Evolutionary conservation across 192 early-diverging fungal species (phyloP), one percentile per base, ranked within the genome.

Genomic region (Coemansia sp.): DNA sequence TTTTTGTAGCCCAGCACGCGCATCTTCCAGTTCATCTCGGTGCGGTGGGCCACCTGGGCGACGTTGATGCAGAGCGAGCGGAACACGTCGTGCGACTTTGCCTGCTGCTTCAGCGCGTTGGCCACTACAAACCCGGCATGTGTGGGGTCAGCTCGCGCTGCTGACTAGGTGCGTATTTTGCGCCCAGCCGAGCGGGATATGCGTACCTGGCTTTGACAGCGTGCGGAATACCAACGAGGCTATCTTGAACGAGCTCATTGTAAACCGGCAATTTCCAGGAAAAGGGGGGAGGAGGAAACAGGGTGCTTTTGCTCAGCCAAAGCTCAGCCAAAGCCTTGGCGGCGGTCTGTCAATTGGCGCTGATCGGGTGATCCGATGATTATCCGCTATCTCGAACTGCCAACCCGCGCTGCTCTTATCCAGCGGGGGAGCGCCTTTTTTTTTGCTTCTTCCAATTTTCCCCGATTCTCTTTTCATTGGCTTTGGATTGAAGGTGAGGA

Each of bases 1-100:
- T 80, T 77, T 45, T 83, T 82, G 61, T 88, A 87, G 14, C 87
- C 85, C n/a, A 90, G 67, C 28, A 90, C 82, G 44, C 81, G 80
- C 87, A 90, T 88, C 62, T 88, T 88, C 58, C 87, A 79, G 41
- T 82, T 86, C 85, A 90, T 90, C 64, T 90, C 89, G n/a, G 84
- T 69, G n/a, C 82, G 73, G 44, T 88, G 87, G 2, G 85, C 79
- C 67, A 85, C 64, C 79, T 90, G 88, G 2, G 89, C 89, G 2
- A 90, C 78, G 47, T 81, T 79, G 50, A 90, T 90, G 60, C 89
- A 90, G 6, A 85, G 72, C 34, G 82, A 75, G 36, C 73, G 77
- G 62, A 90, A 90, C 14, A 50, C 56, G 25, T 73, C 70, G 65
- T 83, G 84, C 12, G 59, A 68, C 67, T 83, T 83, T 44, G 79